Evolutionary conservation across 106 monocot species (phyloP), one percentile per base, ranked within the genome.

Genomic region (Dendrobium chrysotoxum): DNA sequence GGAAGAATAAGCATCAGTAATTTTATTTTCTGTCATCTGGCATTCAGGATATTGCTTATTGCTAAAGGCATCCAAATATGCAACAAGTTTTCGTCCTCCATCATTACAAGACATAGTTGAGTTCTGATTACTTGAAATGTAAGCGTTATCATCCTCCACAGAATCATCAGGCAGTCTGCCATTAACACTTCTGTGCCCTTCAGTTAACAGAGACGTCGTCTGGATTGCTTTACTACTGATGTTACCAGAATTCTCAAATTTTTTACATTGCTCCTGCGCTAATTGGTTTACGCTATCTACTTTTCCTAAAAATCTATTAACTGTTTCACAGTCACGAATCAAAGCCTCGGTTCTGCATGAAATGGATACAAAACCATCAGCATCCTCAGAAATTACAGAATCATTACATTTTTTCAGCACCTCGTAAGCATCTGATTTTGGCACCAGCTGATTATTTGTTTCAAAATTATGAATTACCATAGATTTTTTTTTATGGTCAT

Each of bases 311-410:
- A 40, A n/a, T 53, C 67, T 57, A 81, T 71, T 61, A 46, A 25
- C 31, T 28, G n/a, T 31, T 39, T 71, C 58, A 23, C 66, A 13
- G 13, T 78, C 84, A 55, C 83, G 85, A 75, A 46, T 82, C 5
- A 61, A 61, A 61, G 61, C 7, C 20, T 61, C 20, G 61, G 20
- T 83, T 81, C 83, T 93, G 50, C 85, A 85, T 82, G 88, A 79
- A 81, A 86, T 80, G 79, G 85, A 75, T 53, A 84, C 89, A 23
- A 93, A 77, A 66, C 77, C 89, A 86, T 92, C 93, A 76, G 87
- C 77, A n/a, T 89, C 89, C 57, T 40, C 80, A 78, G 86, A 76
- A 44, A 82, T 76, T 45, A 44, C 40, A 70, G 80, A 47, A 26
- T 85, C 70, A 54, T 23, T 86, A 47, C 50, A 84, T 76, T 46